Evolutionary conservation across 306 rosid genomes (phyloP), one percentile per base, ranked within the genome.

Genomic region (Malus domestica): DNA sequence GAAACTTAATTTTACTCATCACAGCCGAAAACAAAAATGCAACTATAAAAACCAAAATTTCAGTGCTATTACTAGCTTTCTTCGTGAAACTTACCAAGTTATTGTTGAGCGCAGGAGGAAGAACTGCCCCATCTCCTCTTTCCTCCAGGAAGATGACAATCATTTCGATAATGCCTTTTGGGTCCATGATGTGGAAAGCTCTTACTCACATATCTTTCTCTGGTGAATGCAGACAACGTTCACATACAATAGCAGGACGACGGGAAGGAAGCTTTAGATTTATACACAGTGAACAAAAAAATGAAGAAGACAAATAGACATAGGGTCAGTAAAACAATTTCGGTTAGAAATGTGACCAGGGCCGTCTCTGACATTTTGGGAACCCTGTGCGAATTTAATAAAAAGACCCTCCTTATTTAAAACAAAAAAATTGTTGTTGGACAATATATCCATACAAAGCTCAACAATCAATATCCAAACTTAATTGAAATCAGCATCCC

Each of bases 151-250:
- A 95, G 84, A 95, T 2, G 35, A 89, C 78, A 78, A 88, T 86
- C 99, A 95, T 95, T 75, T 95, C 97, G 25, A 86, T 20, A 52
- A 86, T 79, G 83, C 99, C 97, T 79, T 82, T 87, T 76, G 99
- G 99, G 79, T 95, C 96, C 90, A 95, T 84, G 81, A 92, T 86
- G 71, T 92, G 97, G 80, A 95, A 95, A 68, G 97, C 97, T 84
- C 99, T 86, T 74, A 87, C 93, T 77, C 97, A 85, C 84, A 67
- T 82, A 81, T 95, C 96, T 80, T 80, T 87, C 77, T 88, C 86
- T 2, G 84, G 68, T 58, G 94, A 89, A 71, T 92, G 88, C 42
- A 95, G 75, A 85, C 99, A 92, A 80, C 79, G 92, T 87, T 95
- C 99, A 59, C 99, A 90, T 45, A 95, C 99, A 78, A 95, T 76